phyloP scores from a whole-genome alignment of 768 basidiomycete species.

The Trametes meyenii region DNA sequence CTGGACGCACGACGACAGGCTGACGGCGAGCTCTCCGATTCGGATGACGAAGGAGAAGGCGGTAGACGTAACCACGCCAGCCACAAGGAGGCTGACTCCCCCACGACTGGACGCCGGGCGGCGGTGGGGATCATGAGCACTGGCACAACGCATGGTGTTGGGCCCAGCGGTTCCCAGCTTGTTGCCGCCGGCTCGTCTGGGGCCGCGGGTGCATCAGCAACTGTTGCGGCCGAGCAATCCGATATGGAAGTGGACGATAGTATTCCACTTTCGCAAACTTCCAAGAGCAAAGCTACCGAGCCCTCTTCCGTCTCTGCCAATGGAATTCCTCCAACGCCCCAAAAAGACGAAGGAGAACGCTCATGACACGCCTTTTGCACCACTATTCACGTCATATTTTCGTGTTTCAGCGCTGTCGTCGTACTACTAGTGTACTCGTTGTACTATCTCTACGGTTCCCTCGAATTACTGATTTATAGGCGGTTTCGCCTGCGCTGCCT shows the following conservation, averaged over 20 bases:
- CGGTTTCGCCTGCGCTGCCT: too few species aligned
- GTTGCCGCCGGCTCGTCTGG: constrained; percentile 26
- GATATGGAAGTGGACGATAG: constrained; percentile 42
- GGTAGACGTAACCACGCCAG: constrained; percentile 70
- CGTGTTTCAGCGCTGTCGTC: not conserved
- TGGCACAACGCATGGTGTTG: constrained; percentile 69
- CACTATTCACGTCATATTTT: too few species aligned
- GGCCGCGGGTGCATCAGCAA: not conserved
- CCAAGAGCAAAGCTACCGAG: constrained; percentile 13
- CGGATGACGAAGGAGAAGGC: constrained; percentile 96
- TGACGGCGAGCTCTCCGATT: constrained; percentile 92
- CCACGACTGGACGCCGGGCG: constrained; percentile 46
- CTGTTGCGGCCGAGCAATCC: constrained; percentile 22
- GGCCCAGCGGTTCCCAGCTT: constrained; percentile 59
- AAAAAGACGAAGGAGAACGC: not conserved
- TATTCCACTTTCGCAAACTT: constrained; percentile 15
- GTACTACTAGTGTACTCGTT: not conserved
- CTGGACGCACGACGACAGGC: constrained; percentile 82
- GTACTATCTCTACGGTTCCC: too few species aligned
- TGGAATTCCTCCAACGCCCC: not conserved
- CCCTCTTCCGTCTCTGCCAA: not conserved
- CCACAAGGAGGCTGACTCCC: constrained; percentile 54
- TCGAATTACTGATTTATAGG: too few species aligned
- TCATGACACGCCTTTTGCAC: not conserved
- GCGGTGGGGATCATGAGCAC: constrained; percentile 74